phyloP scores from a whole-genome alignment of 2,329 filamentous ascomycete species.

The Penicillium capsulatum region DNA sequence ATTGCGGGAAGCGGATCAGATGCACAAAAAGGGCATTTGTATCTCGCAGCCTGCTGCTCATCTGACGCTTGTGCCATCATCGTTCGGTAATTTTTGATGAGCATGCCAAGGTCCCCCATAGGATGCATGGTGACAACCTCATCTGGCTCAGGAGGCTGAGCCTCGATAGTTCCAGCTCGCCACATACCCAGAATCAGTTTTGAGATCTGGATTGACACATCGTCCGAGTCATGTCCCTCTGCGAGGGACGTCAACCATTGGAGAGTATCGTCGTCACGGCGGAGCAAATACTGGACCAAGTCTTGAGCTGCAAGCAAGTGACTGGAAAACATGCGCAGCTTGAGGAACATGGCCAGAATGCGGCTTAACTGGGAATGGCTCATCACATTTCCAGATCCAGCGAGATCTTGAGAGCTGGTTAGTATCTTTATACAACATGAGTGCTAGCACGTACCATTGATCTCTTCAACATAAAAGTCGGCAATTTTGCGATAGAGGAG shows the following conservation, averaged over 20 bases:
- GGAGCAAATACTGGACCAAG: constrained; percentile 44
- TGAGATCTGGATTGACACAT: background rate
- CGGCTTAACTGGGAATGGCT: too few relatives aligned
- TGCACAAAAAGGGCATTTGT: constrained; percentile 44
- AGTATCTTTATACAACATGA: too few relatives aligned
- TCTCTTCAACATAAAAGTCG: constrained; percentile 35
- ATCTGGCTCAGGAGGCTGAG: background rate
- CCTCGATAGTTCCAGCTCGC: background rate
- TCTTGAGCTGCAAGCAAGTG: constrained; percentile 49
- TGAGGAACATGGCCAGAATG: constrained; percentile 47
- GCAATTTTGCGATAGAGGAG: constrained; percentile 53
- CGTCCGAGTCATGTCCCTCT: constrained; percentile 17
- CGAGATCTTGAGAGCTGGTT: background rate
- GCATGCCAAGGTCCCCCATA: background rate
- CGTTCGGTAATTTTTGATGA: background rate
- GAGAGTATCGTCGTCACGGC: constrained; percentile 43
- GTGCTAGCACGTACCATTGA: constrained; percentile 23
- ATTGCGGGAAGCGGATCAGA: constrained; percentile 35
- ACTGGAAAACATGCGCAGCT: constrained; percentile 50
- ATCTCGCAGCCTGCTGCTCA: constrained; percentile 30
- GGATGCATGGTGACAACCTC: background rate
- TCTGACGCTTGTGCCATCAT: background rate
- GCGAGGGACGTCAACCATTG: constrained; percentile 39
- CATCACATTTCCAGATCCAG: too few relatives aligned
- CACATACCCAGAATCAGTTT: background rate